Conservation (phyloP, 805 yeast genomes). For the Sporopachydermia quercuum region DNA sequence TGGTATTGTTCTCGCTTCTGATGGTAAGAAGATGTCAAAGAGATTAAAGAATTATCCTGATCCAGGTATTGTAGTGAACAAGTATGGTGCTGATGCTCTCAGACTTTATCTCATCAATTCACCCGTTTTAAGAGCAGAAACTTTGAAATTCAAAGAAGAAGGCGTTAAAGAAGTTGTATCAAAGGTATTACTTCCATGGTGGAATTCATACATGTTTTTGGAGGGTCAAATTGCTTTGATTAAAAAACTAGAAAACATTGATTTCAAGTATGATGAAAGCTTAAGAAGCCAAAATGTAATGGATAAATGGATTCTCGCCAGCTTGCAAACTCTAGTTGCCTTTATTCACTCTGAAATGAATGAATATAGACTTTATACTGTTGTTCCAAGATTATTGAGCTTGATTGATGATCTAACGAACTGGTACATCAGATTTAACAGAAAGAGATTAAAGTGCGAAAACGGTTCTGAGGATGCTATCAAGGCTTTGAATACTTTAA, state of each 20-base stretch:
- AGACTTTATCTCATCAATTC: conserved; percentile 93
- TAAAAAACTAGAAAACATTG: conserved; percentile 57
- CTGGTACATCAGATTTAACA: conserved; percentile 97
- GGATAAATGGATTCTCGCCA: conserved; percentile 96
- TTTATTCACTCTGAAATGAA: conserved; percentile 84
- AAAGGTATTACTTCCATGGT: conserved; percentile 94
- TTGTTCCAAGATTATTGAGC: conserved; percentile 79
- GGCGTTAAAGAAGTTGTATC: conserved; percentile 98
- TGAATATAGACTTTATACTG: conserved; percentile 84
- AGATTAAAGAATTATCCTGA: conserved; percentile 97
- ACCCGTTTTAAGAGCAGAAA: conserved; percentile 93
- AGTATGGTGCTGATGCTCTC: conserved; percentile 96
- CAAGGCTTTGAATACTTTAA: conserved; percentile 78
- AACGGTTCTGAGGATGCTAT: conserved; percentile 73
- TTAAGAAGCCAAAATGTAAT: conserved; percentile 70
- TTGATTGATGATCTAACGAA: conserved; percentile 92
- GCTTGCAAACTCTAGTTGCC: conserved; percentile 81
- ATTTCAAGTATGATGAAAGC: conserved; percentile 56
- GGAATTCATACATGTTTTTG: conserved; percentile 93
- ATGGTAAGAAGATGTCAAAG: conserved; percentile 99
- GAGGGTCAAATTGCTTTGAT: conserved; percentile 84
- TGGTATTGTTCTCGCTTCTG: conserved; percentile 94
- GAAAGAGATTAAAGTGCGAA: conserved; percentile 95
- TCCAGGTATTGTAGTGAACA: conserved; percentile 65
- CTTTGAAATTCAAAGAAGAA: conserved; percentile 93